Conservation (phyloP, 1,139 yeast species). For the Suhomyces taliae region DNA sequence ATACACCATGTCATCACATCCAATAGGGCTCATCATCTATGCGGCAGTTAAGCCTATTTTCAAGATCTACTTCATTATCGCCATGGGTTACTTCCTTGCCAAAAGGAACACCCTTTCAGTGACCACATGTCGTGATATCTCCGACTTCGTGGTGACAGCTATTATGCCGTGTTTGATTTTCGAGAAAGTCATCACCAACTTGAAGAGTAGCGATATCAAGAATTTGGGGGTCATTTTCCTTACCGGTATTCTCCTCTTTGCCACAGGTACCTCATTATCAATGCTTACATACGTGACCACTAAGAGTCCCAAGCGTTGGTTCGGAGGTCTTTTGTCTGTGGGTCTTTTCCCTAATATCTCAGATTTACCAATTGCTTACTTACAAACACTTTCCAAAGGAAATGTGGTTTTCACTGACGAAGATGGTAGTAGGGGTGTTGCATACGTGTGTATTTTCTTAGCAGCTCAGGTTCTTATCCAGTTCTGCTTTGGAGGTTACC, state of each 20-base stretch:
- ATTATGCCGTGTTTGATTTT: constrained; percentile 79
- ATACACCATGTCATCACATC: constrained; percentile 5
- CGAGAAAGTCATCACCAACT: constrained; percentile 67
- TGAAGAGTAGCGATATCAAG: constrained; percentile 71
- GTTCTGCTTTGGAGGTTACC: constrained; percentile 75
- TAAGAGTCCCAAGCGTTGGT: constrained; percentile 69
- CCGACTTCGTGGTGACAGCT: constrained; percentile 69
- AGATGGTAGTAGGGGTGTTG: constrained; percentile 77
- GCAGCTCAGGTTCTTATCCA: constrained; percentile 70
- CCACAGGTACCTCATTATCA: constrained; percentile 38
- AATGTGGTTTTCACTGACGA: constrained; percentile 52
- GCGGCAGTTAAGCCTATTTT: constrained; percentile 83
- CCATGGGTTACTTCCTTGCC: constrained; percentile 68
- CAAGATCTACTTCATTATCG: constrained; percentile 77
- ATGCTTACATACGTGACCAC: constrained; percentile 33
- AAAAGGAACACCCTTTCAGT: constrained; percentile 66
- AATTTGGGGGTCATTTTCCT: constrained; percentile 72
- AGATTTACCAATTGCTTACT: constrained; percentile 86
- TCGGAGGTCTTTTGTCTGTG: constrained; percentile 71
- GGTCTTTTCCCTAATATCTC: constrained; percentile 71
- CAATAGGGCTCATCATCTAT: constrained; percentile 72
- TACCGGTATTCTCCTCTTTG: constrained; percentile 47
- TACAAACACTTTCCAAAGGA: constrained; percentile 76
- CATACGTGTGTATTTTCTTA: constrained; percentile 78
- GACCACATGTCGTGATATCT: constrained; percentile 70